Percentiles rank a stretch among this genome's conserved stretches.
These are phyloP conservation scores for Angomonas ambiguus DNA, from an alignment of 208 protist species.

Conservation along the genomic window DNA sequence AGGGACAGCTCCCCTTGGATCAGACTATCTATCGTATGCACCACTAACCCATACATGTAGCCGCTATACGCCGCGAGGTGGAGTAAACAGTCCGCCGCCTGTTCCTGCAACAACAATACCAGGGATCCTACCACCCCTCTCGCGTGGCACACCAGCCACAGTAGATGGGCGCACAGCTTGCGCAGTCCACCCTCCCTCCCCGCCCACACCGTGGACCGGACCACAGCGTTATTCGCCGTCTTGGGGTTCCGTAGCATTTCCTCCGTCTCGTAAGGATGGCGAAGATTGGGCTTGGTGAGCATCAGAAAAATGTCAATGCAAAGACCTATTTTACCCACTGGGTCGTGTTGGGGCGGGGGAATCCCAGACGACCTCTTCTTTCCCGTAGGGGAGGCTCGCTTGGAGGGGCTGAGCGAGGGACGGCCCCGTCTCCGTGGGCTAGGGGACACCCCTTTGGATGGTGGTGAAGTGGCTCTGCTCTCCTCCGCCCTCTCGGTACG, in stretches of 20 bases:
- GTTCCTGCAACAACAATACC: slow-evolving; percentile 33
- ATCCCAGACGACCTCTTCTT: background rate
- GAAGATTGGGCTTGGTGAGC: slow-evolving; percentile 67
- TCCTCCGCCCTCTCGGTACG: background rate
- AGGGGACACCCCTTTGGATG: background rate
- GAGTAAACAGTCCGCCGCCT: slow-evolving; percentile 61
- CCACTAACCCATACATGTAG: slow-evolving; percentile 58
- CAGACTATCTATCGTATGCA: slow-evolving; percentile 31
- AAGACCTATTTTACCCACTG: slow-evolving; percentile 48
- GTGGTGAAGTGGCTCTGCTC: background rate
- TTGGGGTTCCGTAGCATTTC: slow-evolving; percentile 27
- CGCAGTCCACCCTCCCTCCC: slow-evolving; percentile 39
- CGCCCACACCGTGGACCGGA: slow-evolving; percentile 66
- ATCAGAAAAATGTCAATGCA: slow-evolving; percentile 72
- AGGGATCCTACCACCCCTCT: slow-evolving; percentile 14
- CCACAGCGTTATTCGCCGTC: slow-evolving; percentile 23
- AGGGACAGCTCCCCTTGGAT: slow-evolving; percentile 12
- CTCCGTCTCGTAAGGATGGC: slow-evolving; percentile 23
- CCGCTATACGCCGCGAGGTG: slow-evolving; percentile 66
- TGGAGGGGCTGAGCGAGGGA: slow-evolving; percentile 1
- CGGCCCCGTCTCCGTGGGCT: background rate
- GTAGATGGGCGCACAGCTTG: slow-evolving; percentile 42
- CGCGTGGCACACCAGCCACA: slow-evolving; percentile 26
- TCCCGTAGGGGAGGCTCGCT: background rate
- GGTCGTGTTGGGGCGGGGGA: background rate